Evolutionary conservation across 2,329 filamentous ascomycete species (phyloP), one percentile per base, ranked within the genome.

Genomic region (Thelonectria olida): DNA sequence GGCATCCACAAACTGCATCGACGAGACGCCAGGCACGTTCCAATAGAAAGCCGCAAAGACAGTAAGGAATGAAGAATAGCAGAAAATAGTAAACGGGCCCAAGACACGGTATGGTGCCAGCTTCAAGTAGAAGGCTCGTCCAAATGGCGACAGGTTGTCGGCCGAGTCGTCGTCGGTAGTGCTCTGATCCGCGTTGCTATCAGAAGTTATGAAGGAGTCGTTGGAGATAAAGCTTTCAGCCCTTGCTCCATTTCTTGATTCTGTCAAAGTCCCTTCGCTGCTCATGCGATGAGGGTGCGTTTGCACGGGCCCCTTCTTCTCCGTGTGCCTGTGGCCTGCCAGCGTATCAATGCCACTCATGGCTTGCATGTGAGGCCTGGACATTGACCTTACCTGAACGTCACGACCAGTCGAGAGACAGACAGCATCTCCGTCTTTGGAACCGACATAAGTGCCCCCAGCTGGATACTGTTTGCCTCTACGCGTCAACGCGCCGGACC

Each of bases 101-200:
- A 84, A 73, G 22, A 87, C 84, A 41, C 76, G 75, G 74, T 86
- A 87, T 1, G 81, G 76, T 2, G 84, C 82, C 48, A 81, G 72
- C 17, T 78, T 76, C 45, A 81, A 75, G 72, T 86, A 86, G 71
- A 86, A 87, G 2, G 85, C 84, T 9, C 83, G 79, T 27, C 84
- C 84, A 63, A 88, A 87, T 0, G 85, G 84, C 3, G 78, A 78
- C 7, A 74, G 64, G 19, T 67, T 64, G 20, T 65, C 48, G 12
- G 55, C 28, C 7, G 53, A 31, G 5, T 38, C 15, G 4, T 49
- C 27, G 8, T 61, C 52, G 1, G 47, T 36, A 6, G 52, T 13
- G 17, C 8, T 53, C 17, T 61, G 56, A 19, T 67, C 63, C 9
- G 53, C 64, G 28, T 68, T 69, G 28, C 61, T 68, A 19, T 67